Evolutionary conservation across 2,329 filamentous ascomycete genomes (phyloP).

Genomic region (Diaporthe longicolla): DNA sequence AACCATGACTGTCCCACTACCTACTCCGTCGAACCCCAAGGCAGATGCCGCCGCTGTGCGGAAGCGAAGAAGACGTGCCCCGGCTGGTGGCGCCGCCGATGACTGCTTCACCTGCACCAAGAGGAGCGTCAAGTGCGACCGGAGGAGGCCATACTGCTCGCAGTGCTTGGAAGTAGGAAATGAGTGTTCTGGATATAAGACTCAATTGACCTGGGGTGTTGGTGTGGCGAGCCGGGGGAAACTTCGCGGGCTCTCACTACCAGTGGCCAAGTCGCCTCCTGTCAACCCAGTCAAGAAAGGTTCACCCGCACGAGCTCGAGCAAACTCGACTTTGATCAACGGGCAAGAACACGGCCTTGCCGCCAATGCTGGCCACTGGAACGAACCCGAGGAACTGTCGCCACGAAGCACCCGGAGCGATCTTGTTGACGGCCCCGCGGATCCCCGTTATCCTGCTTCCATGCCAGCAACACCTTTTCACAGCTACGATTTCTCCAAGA

Average conservation of each 20-base stretch:
- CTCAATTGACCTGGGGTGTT: constrained; percentile 95
- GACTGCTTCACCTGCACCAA: constrained; percentile 96
- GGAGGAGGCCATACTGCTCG: constrained; percentile 92
- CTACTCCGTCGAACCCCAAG: constrained; percentile 54
- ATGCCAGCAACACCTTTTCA: constrained; percentile 57
- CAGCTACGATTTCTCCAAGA: constrained; percentile 66
- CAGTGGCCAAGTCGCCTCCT: constrained; percentile 73
- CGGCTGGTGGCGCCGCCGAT: constrained; percentile 89
- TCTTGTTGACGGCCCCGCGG: constrained; percentile 52
- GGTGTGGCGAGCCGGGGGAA: constrained; percentile 96
- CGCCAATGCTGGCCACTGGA: constrained; percentile 56
- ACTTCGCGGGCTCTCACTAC: constrained; percentile 87
- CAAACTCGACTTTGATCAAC: constrained; percentile 55
- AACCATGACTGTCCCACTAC: constrained; percentile 65
- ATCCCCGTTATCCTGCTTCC: constrained; percentile 57
- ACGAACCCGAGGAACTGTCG: constrained; percentile 54
- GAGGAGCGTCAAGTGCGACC: constrained; percentile 87
- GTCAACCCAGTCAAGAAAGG: constrained; percentile 66
- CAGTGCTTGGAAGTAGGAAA: constrained; percentile 93
- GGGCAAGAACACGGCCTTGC: constrained; percentile 43
- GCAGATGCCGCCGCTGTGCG: constrained; percentile 61
- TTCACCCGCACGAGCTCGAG: constrained; percentile 58
- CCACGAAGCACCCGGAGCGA: constrained; percentile 54
- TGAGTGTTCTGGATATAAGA: constrained; percentile 97
- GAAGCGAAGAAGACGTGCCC: constrained; percentile 89